A percentile compares a stretch with the other conserved stretches of the same genome.
phyloP scores from a whole-genome alignment of 768 basidiomycete genomes.

The Daedaleopsis nitida region DNA sequence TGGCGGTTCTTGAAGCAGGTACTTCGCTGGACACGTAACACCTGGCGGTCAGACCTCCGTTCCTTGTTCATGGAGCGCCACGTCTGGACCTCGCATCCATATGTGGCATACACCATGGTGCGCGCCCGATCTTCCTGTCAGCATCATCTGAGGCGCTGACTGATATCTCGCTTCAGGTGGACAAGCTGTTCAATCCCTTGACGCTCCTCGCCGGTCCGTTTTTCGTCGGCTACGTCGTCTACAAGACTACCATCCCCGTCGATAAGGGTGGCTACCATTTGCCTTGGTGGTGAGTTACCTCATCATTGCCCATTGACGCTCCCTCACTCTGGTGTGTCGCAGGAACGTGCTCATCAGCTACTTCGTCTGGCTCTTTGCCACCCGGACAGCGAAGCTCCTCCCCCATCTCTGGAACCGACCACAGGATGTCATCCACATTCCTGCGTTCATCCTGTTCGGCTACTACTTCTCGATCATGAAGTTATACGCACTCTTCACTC shows the following conservation, averaged over 20 bases:
- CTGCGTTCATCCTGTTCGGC: slow-evolving; percentile 77
- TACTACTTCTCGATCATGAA: slow-evolving; percentile 98
- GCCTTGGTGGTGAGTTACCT: slow-evolving; percentile 71
- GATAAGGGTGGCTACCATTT: slow-evolving; percentile 76
- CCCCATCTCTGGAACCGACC: slow-evolving; percentile 62
- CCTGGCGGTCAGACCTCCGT: slow-evolving; percentile 88
- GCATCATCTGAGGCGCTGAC: slow-evolving; percentile 7
- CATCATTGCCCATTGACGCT: neutral
- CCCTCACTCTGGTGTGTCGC: slow-evolving; percentile 1
- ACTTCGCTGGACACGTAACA: slow-evolving; percentile 90
- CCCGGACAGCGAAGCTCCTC: slow-evolving; percentile 74
- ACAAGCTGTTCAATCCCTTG: slow-evolving; percentile 84
- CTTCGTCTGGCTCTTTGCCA: slow-evolving; percentile 67
- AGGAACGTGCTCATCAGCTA: slow-evolving; percentile 75
- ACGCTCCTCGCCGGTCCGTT: slow-evolving; percentile 84
- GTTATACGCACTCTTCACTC: slow-evolving; percentile 84
- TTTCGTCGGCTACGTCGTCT: slow-evolving; percentile 75
- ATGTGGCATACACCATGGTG: slow-evolving; percentile 88
- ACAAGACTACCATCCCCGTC: slow-evolving; percentile 72
- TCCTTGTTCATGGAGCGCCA: slow-evolving; percentile 87
- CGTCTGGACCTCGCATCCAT: slow-evolving; percentile 86
- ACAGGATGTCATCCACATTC: slow-evolving; percentile 60
- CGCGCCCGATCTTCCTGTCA: slow-evolving; percentile 12
- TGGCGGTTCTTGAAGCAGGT: slow-evolving; percentile 97
- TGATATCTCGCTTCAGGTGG: slow-evolving; percentile 49